Evolutionary conservation across 2,329 filamentous ascomycete genomes (phyloP).

Genomic region (Xylariaceae sp.): DNA sequence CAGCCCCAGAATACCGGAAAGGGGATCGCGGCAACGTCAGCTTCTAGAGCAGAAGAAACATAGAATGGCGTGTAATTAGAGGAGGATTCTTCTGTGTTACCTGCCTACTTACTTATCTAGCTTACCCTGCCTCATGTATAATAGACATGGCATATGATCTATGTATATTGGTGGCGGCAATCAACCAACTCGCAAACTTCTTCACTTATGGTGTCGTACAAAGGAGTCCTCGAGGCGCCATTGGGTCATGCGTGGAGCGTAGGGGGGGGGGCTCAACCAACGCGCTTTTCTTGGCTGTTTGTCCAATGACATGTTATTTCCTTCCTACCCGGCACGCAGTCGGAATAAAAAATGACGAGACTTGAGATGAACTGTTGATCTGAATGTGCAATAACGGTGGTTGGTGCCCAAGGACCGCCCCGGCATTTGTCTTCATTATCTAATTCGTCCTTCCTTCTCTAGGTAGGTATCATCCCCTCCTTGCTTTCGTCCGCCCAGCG

Average conservation of each 20-base stretch:
- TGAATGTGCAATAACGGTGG: slow-evolving; percentile 1
- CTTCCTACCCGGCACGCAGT: too few relatives aligned
- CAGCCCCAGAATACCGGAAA: not conserved
- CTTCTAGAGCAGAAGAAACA: too few relatives aligned
- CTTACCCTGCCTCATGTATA: too few relatives aligned
- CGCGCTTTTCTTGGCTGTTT: not conserved
- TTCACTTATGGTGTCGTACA: not conserved
- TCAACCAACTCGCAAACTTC: not conserved
- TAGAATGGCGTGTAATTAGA: not conserved
- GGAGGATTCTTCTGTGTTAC: not conserved
- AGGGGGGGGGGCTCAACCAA: not conserved
- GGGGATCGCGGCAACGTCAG: not conserved
- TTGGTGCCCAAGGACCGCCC: slow-evolving; percentile 1
- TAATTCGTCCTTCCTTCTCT: slow-evolving; percentile 6
- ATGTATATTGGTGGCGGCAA: not conserved
- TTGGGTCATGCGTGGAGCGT: not conserved
- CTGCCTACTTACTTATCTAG: too few relatives aligned
- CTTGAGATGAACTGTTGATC: slow-evolving; percentile 4
- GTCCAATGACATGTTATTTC: too few relatives aligned
- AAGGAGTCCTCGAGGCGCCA: not conserved
- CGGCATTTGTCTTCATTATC: slow-evolving; percentile 9
- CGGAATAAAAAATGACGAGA: not conserved
- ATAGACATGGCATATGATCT: too few relatives aligned
- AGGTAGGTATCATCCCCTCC: not conserved
- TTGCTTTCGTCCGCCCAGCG: slow-evolving; percentile 1